Evolutionary conservation across 805 yeast species (phyloP), one percentile per base, ranked within the genome.

Genomic region (Pichia paraexigua): DNA sequence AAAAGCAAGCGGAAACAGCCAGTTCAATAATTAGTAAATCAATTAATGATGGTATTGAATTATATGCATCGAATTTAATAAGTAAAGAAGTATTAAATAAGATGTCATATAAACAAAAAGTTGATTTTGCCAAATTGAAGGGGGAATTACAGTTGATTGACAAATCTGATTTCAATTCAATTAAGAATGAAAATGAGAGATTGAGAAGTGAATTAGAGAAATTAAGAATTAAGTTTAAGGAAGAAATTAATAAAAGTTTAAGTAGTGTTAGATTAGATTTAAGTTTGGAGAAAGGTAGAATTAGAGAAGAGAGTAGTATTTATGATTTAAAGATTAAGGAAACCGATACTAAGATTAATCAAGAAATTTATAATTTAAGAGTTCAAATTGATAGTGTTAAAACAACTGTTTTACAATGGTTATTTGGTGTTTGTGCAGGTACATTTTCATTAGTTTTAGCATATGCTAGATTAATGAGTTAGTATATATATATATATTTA

Each of bases 401-500:
- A 71, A 88, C 96, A 2, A 97, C 94, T 66, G 97, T 94, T 47
- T 80, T 90, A 83, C 99, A 94, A 70, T 94, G 99, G 99, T 77
- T 94, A 56, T 89, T 94, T 60, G 98, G 98, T 74, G 97, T 94
- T 20, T 87, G 96, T 64, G 91, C 98, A 1, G 99, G 98, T 85
- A 87, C 97, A 1, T 88, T 92, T 70, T 98, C 98, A 15, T 75
- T 94, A 53, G 86, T 94, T 48, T 71, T 92, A 60, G 97, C 98
- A 1, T 94, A 94, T 66, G 87, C 91, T 47, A 77, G 99, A 60
- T 73, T 94, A 59, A 60, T 63, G 45, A 64, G 68, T 54, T 65
- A 49, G 45, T 20, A 24, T 24, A 24, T 18, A 32, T 43, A 41
- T 41, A 41, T 8, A 12, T 2, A 25, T 15, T 41, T 22, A 17